A percentile compares a stretch with the other conserved stretches of the same genome.
These are phyloP conservation scores for Xanthoceras sorbifolium DNA, from an alignment of 345 rosid genomes.

Conservation along the genomic window DNA sequence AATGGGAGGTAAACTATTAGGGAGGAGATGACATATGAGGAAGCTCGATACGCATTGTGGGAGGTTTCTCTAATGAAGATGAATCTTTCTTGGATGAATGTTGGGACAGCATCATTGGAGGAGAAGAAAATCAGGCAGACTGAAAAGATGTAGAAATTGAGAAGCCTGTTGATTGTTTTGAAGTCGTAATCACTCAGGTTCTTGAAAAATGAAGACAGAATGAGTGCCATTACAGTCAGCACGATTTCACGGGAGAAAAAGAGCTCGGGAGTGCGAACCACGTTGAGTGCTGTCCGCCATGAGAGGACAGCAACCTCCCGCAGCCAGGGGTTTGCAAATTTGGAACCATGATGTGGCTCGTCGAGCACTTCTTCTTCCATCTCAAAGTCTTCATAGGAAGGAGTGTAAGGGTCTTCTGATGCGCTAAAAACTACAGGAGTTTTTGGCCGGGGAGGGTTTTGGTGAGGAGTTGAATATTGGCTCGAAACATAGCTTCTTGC, in stretches of 20 bases:
- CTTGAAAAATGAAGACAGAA: conserved; percentile 58
- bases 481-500: conserved; percentile 34
- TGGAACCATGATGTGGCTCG: conserved; percentile 45
- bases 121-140: conserved; percentile 67
- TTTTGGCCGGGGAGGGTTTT: conserved; percentile 26
- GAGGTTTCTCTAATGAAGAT: conserved; percentile 71
- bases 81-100: conserved; percentile 70
- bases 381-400: conserved; percentile 42
- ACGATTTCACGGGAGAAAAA: conserved; percentile 61
- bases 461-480: conserved; percentile 35
- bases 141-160: conserved; percentile 67
- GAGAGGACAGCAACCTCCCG: conserved; percentile 58
- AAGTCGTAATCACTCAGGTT: conserved; percentile 28
- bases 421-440: conserved; percentile 34
- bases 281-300: conserved; percentile 52
- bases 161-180: conserved; percentile 45
- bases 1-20: conserved; percentile 64
- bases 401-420: conserved; percentile 23
- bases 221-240: conserved; percentile 59
- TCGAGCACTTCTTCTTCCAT: conserved; percentile 45
- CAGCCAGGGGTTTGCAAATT: conserved; percentile 68
- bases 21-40: conserved; percentile 61
- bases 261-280: conserved; percentile 61
- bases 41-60: conserved; percentile 68
- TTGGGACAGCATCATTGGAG: conserved; percentile 71